phyloP scores from a whole-genome alignment of 192 early-diverging fungal genomes.

The Coemansia sp. region DNA sequence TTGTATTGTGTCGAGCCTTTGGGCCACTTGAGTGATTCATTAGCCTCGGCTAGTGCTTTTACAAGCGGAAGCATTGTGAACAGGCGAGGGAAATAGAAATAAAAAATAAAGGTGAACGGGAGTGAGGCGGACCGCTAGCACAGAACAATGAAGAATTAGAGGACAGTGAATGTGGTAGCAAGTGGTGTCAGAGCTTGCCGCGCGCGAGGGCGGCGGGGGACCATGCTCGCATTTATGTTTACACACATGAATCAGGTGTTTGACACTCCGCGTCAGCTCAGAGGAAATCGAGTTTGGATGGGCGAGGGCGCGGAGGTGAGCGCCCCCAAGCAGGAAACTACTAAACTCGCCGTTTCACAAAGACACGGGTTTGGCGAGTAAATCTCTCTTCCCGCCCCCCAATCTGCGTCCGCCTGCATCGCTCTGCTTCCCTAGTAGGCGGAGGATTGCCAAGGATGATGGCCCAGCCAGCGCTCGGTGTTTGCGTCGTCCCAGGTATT shows the following conservation, averaged over 20 bases:
- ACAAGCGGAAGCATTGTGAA: not conserved
- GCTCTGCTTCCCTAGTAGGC: not conserved
- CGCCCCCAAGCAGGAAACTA: not conserved
- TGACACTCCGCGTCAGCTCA: not conserved
- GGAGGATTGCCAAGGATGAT: not conserved
- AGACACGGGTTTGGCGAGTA: not conserved
- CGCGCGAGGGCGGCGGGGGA: not conserved
- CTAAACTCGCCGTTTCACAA: not conserved
- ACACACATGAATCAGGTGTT: not conserved
- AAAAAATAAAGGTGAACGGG: conserved; percentile 1
- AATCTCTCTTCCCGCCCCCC: not conserved
- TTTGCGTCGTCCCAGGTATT: not conserved
- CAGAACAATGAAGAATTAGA: not conserved
- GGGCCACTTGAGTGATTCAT: conserved; percentile 15
- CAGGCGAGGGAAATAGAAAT: not conserved
- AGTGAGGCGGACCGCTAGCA: not conserved
- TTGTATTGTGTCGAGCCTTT: conserved; percentile 27
- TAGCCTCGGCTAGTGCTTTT: not conserved
- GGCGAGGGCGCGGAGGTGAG: not conserved
- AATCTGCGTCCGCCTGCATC: not conserved
- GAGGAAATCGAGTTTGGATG: not conserved
- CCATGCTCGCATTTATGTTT: not conserved
- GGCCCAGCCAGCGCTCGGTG: not conserved
- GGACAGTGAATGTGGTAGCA: not conserved
- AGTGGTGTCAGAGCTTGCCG: not conserved